Conservation (phyloP, 192 early-diverging fungal genomes). For the Mortierella alpina region DNA sequence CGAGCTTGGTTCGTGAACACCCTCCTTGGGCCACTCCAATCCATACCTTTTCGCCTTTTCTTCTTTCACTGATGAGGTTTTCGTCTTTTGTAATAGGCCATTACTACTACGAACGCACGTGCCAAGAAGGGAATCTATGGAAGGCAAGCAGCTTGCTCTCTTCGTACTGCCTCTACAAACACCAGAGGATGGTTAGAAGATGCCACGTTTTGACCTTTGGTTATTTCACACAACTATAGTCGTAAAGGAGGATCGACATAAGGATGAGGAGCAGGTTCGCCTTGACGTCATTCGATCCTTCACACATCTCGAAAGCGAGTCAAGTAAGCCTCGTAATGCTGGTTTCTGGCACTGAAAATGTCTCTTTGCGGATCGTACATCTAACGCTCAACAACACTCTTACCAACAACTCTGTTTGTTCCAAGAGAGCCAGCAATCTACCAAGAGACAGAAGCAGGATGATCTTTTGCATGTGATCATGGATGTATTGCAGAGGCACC, state of each 20-base stretch:
- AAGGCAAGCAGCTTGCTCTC: not conserved
- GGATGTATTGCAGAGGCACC: conserved; percentile 59
- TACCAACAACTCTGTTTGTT: not conserved
- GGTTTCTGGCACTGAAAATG: too few species aligned
- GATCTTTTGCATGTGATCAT: conserved; percentile 62
- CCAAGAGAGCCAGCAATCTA: conserved; percentile 23
- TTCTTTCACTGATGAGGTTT: not conserved
- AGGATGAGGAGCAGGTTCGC: conserved; percentile 61
- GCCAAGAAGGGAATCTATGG: not conserved
- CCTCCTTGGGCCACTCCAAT: not conserved
- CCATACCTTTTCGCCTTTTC: not conserved
- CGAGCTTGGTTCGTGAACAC: conserved; percentile 50
- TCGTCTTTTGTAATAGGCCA: conserved; percentile 47
- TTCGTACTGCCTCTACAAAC: too few species aligned
- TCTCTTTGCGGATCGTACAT: too few species aligned
- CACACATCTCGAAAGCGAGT: conserved; percentile 48
- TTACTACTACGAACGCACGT: conserved; percentile 53
- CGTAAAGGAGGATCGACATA: conserved; percentile 34
- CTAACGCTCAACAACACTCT: too few species aligned
- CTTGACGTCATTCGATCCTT: conserved; percentile 63
- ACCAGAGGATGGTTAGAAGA: not conserved
- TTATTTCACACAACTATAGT: not conserved
- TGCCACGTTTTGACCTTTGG: not conserved
- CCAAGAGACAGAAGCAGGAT: conserved; percentile 57
- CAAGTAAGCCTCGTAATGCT: conserved; percentile 10